Evolutionary conservation across 306 rosid species (phyloP), one percentile per base, ranked within the genome.

Genomic region (Morella rubra): DNA sequence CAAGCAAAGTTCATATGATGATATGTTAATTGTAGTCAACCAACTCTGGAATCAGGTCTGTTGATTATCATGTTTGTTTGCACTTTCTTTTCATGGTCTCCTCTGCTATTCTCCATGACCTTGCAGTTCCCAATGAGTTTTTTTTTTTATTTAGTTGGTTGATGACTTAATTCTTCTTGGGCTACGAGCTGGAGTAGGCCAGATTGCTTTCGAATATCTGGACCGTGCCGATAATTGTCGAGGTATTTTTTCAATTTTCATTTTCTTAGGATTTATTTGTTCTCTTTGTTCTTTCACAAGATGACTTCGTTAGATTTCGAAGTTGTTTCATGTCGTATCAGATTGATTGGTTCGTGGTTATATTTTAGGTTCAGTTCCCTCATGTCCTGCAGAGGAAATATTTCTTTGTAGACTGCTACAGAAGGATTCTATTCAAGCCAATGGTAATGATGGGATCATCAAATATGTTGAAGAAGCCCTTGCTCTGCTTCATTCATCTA

Each of bases 141-240:
- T 87, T 77, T 56, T 86, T 64, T n/a, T 54, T 74, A 19, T 85
- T 72, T 86, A 95, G 97, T 82, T 95, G 86, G 89, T 86, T 77
- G 93, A 88, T 80, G 97, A 95, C 87, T 82, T 92, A 83, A 50
- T 79, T 74, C 90, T 92, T 87, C 97, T 92, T 27, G 97, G 97
- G 45, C 76, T 83, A 85, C 89, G 72, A 84, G 88, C 89, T 64
- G 92, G 97, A 74, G 88, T 89, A 78, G 86, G 85, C 79, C 86
- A 77, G 86, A 83, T 82, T 59, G 86, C 83, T 64, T 81, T 91
- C 71, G 79, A 79, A 76, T 60, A 59, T 56, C 76, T 90, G 81
- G 83, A 87, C 72, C 40, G 20, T 75, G 82, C 79, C 62, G 79
- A 81, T 77, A 80, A 79, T 41, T 81, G 89, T 82, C 86, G 72